Evolutionary conservation across 805 yeast species (phyloP), one percentile per base, ranked within the genome.

Genomic region (Hanseniaspora clermontiae): DNA sequence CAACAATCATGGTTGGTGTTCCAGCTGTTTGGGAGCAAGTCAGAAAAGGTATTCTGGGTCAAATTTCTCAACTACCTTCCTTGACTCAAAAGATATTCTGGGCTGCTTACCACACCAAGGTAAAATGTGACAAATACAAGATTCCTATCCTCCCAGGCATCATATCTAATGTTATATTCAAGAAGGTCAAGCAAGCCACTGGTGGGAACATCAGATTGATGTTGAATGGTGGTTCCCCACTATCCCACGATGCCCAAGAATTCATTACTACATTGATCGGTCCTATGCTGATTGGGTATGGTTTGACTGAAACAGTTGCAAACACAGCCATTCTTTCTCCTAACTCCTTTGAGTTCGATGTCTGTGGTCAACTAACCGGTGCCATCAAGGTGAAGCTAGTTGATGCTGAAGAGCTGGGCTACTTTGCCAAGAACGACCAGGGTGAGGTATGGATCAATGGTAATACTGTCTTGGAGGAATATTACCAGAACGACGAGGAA

Each of bases 1-100:
- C 98, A 58, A 86, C 96, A 5, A 72, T 90, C 63, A 86, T 93
- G 96, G 96, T 89, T 61, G 98, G 96, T 70, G 98, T 93, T 57
- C 97, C 97, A 17, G 96, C 97, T 5, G 97, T 93, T 54, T 93
- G 96, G 95, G 98, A 93, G 75, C 77, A 84, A 40, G 87, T 93
- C 59, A 84, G 90, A 70, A 93, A 93, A 75, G 98, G 98, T 58
- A 84, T 93, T 59, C 59, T 87, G 58, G 79, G 79, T 56, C 89
- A 90, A 72, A 79, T 93, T 61, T 74, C 76, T 61, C 77, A 80
- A 64, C 75, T 76, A 64, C 84, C 95, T 17, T 64, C 80, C 15
- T 63, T 82, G 27, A 76, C 78, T 36, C 95, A 88, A 72, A 85
- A 80, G 68, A 65, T 91, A 47, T 93, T 93, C 69, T 93, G 98